Percentiles rank a stretch among this genome's conserved stretches.
Evolutionary conservation across 257 asterid species (phyloP).

Genomic region (Lithospermum erythrorhizon): DNA sequence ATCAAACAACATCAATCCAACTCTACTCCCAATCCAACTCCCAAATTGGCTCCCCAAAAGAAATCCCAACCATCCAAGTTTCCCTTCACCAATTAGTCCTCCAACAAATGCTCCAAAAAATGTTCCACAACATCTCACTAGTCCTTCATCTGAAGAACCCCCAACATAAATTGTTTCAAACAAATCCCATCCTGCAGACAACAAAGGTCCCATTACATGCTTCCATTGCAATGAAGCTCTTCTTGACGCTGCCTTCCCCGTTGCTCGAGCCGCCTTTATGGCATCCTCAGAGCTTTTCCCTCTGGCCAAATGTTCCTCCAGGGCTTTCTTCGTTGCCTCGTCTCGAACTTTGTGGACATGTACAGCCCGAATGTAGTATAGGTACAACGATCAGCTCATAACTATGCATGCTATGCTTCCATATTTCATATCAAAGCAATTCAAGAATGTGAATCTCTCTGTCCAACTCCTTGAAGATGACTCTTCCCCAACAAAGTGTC

Average conservation of each 20-base stretch:
- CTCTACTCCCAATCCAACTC: conserved; percentile 48
- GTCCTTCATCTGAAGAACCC: conserved; percentile 37
- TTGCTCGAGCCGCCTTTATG: conserved; percentile 19
- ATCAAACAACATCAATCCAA: conserved; percentile 42
- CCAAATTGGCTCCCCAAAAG: conserved; percentile 50
- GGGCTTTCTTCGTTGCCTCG: conserved; percentile 27
- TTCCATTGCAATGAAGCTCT: conserved; percentile 28
- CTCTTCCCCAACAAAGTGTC: conserved; percentile 31
- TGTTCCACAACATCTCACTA: conserved; percentile 26
- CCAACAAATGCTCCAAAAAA: conserved; percentile 37
- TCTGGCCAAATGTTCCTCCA: conserved; percentile 18
- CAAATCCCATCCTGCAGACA: conserved; percentile 47
- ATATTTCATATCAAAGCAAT: conserved; percentile 44
- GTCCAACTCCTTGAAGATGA: conserved; percentile 19
- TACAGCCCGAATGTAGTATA: conserved; percentile 37
- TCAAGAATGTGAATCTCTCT: conserved; percentile 37
- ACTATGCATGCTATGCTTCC: conserved; percentile 40
- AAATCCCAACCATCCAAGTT: conserved; percentile 42
- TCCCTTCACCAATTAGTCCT: conserved; percentile 43
- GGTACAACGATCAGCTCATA: conserved; percentile 29
- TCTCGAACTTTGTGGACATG: conserved; percentile 29
- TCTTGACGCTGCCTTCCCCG: conserved; percentile 29
- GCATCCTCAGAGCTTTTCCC: conserved; percentile 20
- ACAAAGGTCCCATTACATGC: conserved; percentile 33
- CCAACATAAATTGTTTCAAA: conserved; percentile 41